Conservation (phyloP, 176 grass and related monocot genomes). For the Paspalum notatum region DNA sequence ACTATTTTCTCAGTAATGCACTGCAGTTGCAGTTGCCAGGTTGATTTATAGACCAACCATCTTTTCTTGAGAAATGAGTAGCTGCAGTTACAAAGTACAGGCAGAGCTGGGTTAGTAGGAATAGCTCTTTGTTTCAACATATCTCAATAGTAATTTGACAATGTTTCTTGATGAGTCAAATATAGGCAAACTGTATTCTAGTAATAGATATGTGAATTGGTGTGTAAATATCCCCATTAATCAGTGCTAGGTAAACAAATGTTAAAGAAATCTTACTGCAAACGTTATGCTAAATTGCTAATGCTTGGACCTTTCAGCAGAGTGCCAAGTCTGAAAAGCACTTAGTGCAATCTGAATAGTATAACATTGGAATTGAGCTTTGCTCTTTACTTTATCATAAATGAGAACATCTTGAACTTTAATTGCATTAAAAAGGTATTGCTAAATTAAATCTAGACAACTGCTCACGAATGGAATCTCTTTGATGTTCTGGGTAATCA, state of each 20-base stretch:
- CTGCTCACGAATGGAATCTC: no score
- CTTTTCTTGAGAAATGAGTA: no score
- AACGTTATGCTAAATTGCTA: neutral
- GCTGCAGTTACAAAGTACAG: no score
- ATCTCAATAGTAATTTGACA: neutral
- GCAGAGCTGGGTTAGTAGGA: no score
- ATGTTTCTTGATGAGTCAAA: conserved; percentile 37
- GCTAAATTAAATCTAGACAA: neutral
- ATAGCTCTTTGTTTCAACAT: no score
- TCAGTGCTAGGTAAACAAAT: conserved; percentile 17
- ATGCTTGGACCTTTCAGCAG: neutral
- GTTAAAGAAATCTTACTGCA: neutral
- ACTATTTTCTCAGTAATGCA: no score
- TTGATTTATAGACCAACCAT: neutral
- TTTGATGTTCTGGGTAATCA: neutral
- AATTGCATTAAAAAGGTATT: neutral
- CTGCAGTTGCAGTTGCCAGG: neutral
- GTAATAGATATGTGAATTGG: conserved; percentile 25
- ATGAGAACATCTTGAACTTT: neutral
- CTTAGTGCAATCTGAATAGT: neutral
- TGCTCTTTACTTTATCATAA: neutral
- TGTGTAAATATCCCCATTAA: neutral
- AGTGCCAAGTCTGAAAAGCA: neutral
- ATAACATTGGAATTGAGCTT: neutral
- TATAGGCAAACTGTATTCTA: neutral